A percentile compares a stretch with the other conserved stretches of the same genome.
Conservation (phyloP, 352 stramenopile genomes). For the Globisporangium sylvaticum region DNA sequence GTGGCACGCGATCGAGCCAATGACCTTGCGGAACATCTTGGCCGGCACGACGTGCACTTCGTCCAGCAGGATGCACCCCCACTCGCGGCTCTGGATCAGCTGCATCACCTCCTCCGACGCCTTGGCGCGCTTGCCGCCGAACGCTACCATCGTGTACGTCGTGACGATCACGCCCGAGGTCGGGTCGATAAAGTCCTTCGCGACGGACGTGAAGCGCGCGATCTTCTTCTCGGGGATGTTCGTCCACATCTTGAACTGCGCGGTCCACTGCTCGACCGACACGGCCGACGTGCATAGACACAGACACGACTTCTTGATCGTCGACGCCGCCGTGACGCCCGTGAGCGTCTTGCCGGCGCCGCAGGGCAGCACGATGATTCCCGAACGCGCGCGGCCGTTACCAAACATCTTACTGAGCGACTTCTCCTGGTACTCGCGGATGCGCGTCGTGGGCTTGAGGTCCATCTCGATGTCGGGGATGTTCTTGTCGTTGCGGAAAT, state of each 20-base stretch:
- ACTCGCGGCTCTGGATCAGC: conserved; percentile 95
- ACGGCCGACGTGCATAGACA: conserved; percentile 97
- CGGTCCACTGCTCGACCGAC: conserved; percentile 97
- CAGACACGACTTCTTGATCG: conserved; percentile 98
- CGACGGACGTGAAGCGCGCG: conserved; percentile 76
- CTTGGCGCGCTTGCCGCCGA: conserved; percentile 87
- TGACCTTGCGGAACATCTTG: conserved; percentile 97
- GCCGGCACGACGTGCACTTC: conserved; percentile 98
- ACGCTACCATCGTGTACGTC: conserved; percentile 98
- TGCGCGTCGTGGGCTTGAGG: conserved; percentile 88
- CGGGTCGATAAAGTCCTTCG: conserved; percentile 80
- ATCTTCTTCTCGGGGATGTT: conserved; percentile 89
- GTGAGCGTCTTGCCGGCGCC: conserved; percentile 89
- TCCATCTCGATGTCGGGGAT: conserved; percentile 87
- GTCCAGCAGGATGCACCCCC: conserved; percentile 97
- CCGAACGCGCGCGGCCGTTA: conserved; percentile 97
- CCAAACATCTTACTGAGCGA: conserved; percentile 99
- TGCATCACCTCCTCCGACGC: conserved; percentile 95
- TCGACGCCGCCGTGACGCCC: conserved; percentile 93
- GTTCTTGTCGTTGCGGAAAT: conserved; percentile 93
- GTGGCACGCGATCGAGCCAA: conserved; percentile 93
- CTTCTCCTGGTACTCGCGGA: conserved; percentile 98
- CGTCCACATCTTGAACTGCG: conserved; percentile 98
- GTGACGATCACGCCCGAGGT: conserved; percentile 93
- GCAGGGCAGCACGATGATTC: conserved; percentile 99